Evolutionary conservation across 768 basidiomycete genomes (phyloP).

Genomic region (Calocybe cyanea): DNA sequence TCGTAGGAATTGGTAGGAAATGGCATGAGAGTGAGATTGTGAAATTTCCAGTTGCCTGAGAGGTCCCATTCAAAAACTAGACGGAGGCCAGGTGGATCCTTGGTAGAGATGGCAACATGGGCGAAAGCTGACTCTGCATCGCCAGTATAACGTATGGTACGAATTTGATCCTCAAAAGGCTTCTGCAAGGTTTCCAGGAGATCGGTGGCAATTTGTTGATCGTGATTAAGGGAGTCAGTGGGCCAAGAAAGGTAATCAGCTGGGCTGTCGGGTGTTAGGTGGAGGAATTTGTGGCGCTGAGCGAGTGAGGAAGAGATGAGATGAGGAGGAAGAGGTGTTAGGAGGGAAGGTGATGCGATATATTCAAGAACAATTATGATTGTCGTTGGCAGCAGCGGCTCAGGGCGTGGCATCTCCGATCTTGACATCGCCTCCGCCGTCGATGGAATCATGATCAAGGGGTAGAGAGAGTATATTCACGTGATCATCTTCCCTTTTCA

Average conservation of each 20-base stretch:
- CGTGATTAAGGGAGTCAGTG: conserved; percentile 26
- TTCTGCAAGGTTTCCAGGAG: conserved; percentile 39
- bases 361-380: conserved; percentile 52
- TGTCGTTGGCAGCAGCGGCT: conserved; percentile 21
- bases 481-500: conserved; percentile 9
- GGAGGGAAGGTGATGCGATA: conserved; percentile 48
- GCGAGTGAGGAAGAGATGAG: conserved; percentile 56
- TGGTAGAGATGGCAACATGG: conserved; percentile 47
- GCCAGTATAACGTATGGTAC: conserved; percentile 31
- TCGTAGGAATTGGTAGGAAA: conserved; percentile 47
- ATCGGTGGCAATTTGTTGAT: conserved; percentile 27
- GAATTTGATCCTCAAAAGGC: conserved; percentile 37
- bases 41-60: conserved; percentile 59
- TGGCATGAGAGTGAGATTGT: conserved; percentile 66
- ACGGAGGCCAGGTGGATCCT: conserved; percentile 36
- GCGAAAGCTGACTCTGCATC: conserved; percentile 55
- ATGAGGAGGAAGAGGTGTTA: conserved; percentile 53
- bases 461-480: conserved; percentile 2
- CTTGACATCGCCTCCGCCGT: neutral
- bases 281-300: conserved; percentile 65
- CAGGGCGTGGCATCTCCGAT: neutral
- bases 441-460: no score
- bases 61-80: conserved; percentile 68
- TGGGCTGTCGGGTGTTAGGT: conserved; percentile 45
- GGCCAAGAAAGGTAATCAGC: conserved; percentile 70